Evolutionary conservation across 2,329 filamentous ascomycete species (phyloP), one percentile per base, ranked within the genome.

Genomic region (Alternaria brassicae): DNA sequence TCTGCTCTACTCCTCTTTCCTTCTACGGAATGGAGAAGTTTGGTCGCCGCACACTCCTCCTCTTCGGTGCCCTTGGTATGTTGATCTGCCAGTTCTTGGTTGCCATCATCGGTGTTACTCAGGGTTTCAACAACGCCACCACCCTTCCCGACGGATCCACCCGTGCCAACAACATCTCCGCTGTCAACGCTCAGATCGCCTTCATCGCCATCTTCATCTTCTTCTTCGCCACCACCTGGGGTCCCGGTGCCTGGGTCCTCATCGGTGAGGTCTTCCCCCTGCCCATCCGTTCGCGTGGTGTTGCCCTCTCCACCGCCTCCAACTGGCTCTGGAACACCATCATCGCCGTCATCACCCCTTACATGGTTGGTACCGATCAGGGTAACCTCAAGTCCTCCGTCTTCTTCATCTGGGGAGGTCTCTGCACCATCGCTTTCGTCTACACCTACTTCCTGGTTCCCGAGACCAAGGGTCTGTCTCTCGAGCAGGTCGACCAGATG

Each of bases 161-260:
- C 3, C 44, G 44, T 19, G 44, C 44, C 44, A 48, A 48, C 44
- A 48, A 48, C 44, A 48, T 50, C 6, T 28, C 81, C 3, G 88
- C 87, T 1, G 74, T 77, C 52, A 70, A 75, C 40, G 73, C 69
- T 65, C 79, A 93, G 84, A 92, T 96, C 66, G 87, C 91, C 59
- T 95, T 96, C 82, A 95, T 95, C 75, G 90, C 89, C 81, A 89
- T 96, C 83, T 95, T 92, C 85, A 93, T 96, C 84, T 93, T 92
- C 85, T 94, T 48, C 44, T 48, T 48, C 30, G 44, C 90, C 85
- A 96, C 96, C 76, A 92, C 92, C 61, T 88, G 44, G 44, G 44
- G 44, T 36, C 44, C 44, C 36, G 44, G 44, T 48, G 44, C 44
- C 44, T 48, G 44, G 44, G 44, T 84, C 59, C 86, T 96, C 70